Base-by-base conservation (phyloP, 2,329 filamentous ascomycete genomes). In the Fusarium haematococcum region DNA sequence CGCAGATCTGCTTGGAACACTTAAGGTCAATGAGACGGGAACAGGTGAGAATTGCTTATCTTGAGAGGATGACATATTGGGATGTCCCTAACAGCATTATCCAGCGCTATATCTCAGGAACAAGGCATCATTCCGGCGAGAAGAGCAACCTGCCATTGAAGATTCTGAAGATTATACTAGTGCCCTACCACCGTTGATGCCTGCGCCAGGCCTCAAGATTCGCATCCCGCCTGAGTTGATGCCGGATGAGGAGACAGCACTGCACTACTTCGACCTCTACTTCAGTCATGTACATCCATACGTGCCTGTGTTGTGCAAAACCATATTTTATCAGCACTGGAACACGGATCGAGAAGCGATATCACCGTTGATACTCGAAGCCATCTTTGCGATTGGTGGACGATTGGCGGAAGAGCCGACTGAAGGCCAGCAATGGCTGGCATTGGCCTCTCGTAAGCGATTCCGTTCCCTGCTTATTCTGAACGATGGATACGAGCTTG, bases 251-350 rank as follows among this genome's bases (percentile, higher is more conserved):
- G 92, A 94, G 52, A 94, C 94, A 39, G 92, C 92, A 6, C 85
- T 95, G 79, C 89, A 93, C 39, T 97, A 97, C 80, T 97, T 98
- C 80, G 91, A 97, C 43, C 93, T 97, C 52, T 98, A 95, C 81
- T 98, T 98, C 82, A 86, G 88, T 35, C 92, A 98, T 76, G 93
- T 98, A 35, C 97, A 98, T 79, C 95, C 95, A 0, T 98, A 97
- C 77, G 92, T 97, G 2, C 96, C 96, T 0, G 95, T 98, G 5
- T 86, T 98, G 62, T 95, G 97, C 84, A 94, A 94, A 78, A 85
- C 89, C 3, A 87, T 92, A 43, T 94, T 98, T 78, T 97, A 97
- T 79, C 92, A 95, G 52, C 95, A 98, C 84, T 98, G 96, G 96
- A 91, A 93, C 66, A 91, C 90, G 16, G 92, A 95, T 70, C 90